These are phyloP conservation scores for Diatrype stigma DNA, from an alignment of 2,329 filamentous ascomycete genomes.

Conservation along the genomic window DNA sequence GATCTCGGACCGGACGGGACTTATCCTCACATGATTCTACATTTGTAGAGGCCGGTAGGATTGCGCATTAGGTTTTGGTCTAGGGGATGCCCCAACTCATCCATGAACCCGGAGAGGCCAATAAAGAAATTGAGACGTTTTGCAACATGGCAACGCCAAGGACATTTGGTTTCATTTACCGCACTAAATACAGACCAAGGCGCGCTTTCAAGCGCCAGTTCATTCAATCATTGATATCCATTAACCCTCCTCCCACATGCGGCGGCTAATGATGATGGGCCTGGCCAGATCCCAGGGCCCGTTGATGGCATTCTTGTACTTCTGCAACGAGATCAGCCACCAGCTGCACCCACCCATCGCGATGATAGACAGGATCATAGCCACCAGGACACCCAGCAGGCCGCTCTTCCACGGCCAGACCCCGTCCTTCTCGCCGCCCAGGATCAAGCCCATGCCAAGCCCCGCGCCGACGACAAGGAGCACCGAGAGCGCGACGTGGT, in stretches of 20 bases:
- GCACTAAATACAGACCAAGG: no score
- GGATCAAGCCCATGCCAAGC: slow-evolving; percentile 65
- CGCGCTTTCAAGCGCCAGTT: no score
- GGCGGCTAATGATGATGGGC: slow-evolving; percentile 73
- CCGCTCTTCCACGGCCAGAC: slow-evolving; percentile 50
- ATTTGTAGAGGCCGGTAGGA: no score
- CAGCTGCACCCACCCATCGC: slow-evolving; percentile 92
- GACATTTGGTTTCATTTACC: no score
- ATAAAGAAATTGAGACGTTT: no score
- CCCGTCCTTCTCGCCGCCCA: slow-evolving; percentile 40
- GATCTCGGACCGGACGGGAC: no score
- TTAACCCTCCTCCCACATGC: slow-evolving; percentile 47
- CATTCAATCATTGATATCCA: no score
- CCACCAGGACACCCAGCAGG: slow-evolving; percentile 70
- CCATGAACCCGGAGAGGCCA: no score
- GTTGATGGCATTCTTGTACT: slow-evolving; percentile 98
- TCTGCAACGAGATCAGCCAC: slow-evolving; percentile 96
- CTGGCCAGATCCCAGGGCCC: slow-evolving; percentile 96
- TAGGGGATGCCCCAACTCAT: no score
- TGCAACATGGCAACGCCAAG: no score
- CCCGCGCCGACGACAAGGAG: slow-evolving; percentile 75
- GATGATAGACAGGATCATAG: slow-evolving; percentile 67
- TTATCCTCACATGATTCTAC: no score
- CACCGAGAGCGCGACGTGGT: slow-evolving; percentile 73
- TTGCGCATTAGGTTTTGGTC: no score